Conservation (phyloP, 768 basidiomycete species). For the Austroboletus eburneus region DNA sequence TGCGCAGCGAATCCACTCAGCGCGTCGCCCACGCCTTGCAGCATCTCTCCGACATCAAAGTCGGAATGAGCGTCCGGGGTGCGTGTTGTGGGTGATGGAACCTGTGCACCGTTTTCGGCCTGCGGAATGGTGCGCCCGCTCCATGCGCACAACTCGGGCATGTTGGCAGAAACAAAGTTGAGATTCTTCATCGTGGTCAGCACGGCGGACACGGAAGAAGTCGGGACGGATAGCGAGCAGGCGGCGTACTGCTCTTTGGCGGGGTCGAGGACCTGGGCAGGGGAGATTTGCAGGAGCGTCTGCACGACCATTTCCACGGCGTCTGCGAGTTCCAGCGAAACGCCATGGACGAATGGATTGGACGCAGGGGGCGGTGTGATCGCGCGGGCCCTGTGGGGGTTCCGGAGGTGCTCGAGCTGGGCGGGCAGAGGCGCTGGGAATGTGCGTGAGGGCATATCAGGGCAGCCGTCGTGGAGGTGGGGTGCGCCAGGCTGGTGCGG, state of each 20-base stretch:
- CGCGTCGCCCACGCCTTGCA: slow-evolving; percentile 87
- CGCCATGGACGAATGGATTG: slow-evolving; percentile 44
- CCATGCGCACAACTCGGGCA: slow-evolving; percentile 40
- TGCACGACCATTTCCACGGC: slow-evolving; percentile 88
- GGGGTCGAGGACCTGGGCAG: slow-evolving; percentile 86
- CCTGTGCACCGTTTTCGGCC: slow-evolving; percentile 14
- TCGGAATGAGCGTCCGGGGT: slow-evolving; percentile 40
- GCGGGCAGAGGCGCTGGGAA: slow-evolving; percentile 78
- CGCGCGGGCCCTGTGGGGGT: slow-evolving; percentile 48
- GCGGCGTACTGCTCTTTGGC: slow-evolving; percentile 91
- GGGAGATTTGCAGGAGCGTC: slow-evolving; percentile 85
- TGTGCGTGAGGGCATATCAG: slow-evolving; percentile 55
- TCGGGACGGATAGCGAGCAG: slow-evolving; percentile 83
- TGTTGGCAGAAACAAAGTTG: slow-evolving; percentile 89
- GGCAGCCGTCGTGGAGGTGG: slow-evolving; percentile 21
- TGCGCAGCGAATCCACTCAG: slow-evolving; percentile 81
- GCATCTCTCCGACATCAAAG: slow-evolving; percentile 88
- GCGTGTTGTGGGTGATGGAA: slow-evolving; percentile 18
- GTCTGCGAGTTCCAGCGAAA: slow-evolving; percentile 88
- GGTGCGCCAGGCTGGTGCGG: slow-evolving; percentile 24
- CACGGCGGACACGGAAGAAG: slow-evolving; percentile 82
- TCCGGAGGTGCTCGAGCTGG: slow-evolving; percentile 69
- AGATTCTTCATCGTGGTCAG: slow-evolving; percentile 91
- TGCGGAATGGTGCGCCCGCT: slow-evolving; percentile 12
- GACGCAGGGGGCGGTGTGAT: slow-evolving; percentile 11